These are phyloP conservation scores for Coemansia asiatica DNA, from an alignment of 192 early-diverging fungal genomes.

Conservation along the genomic window DNA sequence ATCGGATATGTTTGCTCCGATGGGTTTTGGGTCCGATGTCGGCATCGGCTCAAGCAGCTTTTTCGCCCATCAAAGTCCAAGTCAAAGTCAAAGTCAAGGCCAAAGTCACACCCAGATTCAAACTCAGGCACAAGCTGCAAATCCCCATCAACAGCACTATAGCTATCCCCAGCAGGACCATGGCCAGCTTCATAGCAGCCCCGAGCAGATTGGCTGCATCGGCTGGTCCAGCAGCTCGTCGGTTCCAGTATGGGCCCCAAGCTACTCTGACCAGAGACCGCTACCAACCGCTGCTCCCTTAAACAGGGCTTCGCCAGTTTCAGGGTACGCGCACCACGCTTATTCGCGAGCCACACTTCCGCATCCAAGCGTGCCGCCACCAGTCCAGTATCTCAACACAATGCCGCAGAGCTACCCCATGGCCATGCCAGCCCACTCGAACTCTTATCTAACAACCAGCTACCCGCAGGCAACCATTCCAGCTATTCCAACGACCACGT, in stretches of 20 bases:
- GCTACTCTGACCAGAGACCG: not conserved
- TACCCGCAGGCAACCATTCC: not conserved
- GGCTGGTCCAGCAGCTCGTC: constrained; percentile 1
- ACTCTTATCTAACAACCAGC: not conserved
- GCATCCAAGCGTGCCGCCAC: not conserved
- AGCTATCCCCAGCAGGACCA: not conserved
- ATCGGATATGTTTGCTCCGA: constrained; percentile 2
- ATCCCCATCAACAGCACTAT: not conserved
- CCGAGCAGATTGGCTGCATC: not conserved
- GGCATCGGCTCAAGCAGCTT: not conserved
- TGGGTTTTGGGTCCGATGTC: not conserved
- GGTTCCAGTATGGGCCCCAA: not conserved
- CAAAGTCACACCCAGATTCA: not conserved
- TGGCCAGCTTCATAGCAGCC: not conserved
- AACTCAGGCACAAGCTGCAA: not conserved
- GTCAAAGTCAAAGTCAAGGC: not conserved
- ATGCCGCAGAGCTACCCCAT: not conserved
- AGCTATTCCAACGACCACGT: not conserved
- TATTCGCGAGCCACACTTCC: not conserved
- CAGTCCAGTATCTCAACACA: not conserved
- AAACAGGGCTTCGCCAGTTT: not conserved
- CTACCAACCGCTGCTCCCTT: not conserved
- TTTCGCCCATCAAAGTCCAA: not conserved
- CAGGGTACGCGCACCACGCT: not conserved
- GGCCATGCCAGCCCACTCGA: not conserved